Evolutionary conservation across 441 rosid genomes (phyloP), one percentile per base, ranked within the genome.

Genomic region (Geranium incanum): DNA sequence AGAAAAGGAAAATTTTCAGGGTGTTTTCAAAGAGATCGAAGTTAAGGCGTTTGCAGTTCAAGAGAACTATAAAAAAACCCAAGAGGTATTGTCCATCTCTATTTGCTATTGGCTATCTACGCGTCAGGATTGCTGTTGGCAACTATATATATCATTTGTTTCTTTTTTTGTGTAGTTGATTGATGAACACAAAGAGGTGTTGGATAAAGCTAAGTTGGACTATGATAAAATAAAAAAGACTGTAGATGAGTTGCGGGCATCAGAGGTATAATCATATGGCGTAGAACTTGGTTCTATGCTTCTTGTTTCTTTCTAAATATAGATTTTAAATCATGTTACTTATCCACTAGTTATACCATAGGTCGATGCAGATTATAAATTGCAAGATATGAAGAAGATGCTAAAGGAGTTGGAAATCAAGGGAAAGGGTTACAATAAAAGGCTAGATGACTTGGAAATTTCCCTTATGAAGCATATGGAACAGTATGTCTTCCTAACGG

Each of bases 321-420:
- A 28, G 18, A 19, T 66, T 70, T 74, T 43, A 11, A 33, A 62
- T 41, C 36, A 68, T 72, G 68, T 67, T 75, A 66, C 70, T 64
- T 41, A 63, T 36, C 38, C 38, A 23, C 63, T 70, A 66, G 57
- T 80, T 15, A 21, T 64, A 71, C 16, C 19, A 68, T 81, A 94
- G 98, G 96, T 94, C 50, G 99, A 95, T 83, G 86, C 92, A 52
- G 94, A 90, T 68, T 88, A 78, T 76, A 89, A 84, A 72, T 75
- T 89, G 48, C 89, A 92, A 87, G 99, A 89, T 76, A 80, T 89
- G 95, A 90, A 84, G 78, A 95, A 85, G 78, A 67, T 73, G 70
- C 79, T 75, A 72, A 92, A 79, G 77, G 99, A 92, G 79, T 78
- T 90, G 86, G 97, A 90, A 75, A 39, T 84, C 82, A 95, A 84